These are phyloP conservation scores for Cyathus striatus DNA, from an alignment of 768 basidiomycete genomes.

Conservation along the genomic window DNA sequence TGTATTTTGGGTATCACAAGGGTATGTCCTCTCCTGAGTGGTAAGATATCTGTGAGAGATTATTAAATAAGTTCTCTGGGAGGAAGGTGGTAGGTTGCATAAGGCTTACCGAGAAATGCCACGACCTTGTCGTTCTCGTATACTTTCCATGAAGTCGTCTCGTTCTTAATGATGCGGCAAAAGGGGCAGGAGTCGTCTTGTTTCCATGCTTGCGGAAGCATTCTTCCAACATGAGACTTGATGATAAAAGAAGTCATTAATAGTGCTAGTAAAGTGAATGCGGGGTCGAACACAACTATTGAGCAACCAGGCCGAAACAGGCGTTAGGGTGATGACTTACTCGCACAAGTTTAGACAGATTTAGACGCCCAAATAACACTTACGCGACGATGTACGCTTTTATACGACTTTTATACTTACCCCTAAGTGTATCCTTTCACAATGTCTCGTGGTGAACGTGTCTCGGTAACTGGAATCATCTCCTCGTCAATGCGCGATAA, in stretches of 20 bases:
- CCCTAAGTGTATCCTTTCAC: too few relatives aligned
- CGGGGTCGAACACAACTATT: background rate
- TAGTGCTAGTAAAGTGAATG: too few relatives aligned
- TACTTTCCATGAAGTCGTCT: slow-evolving; percentile 41
- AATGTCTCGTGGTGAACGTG: slow-evolving; percentile 33
- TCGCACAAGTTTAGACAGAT: too few relatives aligned
- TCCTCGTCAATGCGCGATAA: slow-evolving; percentile 35
- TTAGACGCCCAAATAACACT: too few relatives aligned
- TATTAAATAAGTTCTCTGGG: too few relatives aligned
- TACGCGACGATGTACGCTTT: too few relatives aligned
- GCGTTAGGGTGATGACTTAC: too few relatives aligned
- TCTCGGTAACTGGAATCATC: slow-evolving; percentile 23
- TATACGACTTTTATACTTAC: too few relatives aligned
- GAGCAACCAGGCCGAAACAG: too few relatives aligned
- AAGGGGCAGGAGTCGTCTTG: slow-evolving; percentile 50
- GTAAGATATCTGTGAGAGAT: slow-evolving; percentile 51
- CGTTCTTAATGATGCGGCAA: slow-evolving; percentile 56
- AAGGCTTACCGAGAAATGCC: slow-evolving; percentile 57
- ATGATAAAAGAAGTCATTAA: slow-evolving; percentile 71
- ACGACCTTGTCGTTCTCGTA: slow-evolving; percentile 62
- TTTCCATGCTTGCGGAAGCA: slow-evolving; percentile 42
- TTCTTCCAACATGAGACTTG: slow-evolving; percentile 48
- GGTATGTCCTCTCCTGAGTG: slow-evolving; percentile 61
- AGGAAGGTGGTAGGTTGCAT: too few relatives aligned
- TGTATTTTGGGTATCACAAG: slow-evolving; percentile 70